A percentile compares a stretch with the other conserved stretches of the same genome.
These are phyloP conservation scores for Raddia guianensis DNA, from an alignment of 176 grass and related monocot species.

Conservation along the genomic window DNA sequence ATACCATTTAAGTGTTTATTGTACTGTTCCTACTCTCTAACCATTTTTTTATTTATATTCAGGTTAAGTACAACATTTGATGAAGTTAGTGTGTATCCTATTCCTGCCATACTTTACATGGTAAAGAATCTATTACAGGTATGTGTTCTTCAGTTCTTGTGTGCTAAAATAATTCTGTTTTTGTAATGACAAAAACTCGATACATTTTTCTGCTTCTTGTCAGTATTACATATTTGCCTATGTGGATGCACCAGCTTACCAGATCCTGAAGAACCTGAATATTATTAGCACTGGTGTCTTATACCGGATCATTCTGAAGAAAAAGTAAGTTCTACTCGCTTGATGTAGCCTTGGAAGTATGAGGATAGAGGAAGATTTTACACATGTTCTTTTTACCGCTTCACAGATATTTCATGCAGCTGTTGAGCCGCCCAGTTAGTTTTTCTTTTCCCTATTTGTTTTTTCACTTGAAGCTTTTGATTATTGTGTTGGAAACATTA, in stretches of 20 bases:
- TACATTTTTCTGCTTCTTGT: constrained; percentile 17
- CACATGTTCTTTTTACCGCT: background rate
- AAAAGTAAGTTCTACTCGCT: constrained; percentile 62
- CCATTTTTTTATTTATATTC: constrained; percentile 28
- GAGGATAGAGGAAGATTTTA: background rate
- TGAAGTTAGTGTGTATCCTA: constrained; percentile 86
- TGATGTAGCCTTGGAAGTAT: constrained; percentile 3
- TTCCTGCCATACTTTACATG: constrained; percentile 84
- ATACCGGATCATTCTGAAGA: constrained; percentile 90
- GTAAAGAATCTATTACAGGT: constrained; percentile 95
- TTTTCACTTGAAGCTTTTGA: background rate
- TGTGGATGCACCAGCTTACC: constrained; percentile 90
- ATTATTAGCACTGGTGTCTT: constrained; percentile 94
- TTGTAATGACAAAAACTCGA: constrained; percentile 14
- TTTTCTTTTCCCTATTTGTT: background rate
- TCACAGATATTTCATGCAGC: background rate
- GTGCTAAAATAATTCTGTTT: constrained; percentile 13
- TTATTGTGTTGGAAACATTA: background rate
- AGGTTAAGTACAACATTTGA: constrained; percentile 82
- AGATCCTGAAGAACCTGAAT: constrained; percentile 97
- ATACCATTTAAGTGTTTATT: constrained; percentile 14
- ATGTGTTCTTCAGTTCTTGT: constrained; percentile 9
- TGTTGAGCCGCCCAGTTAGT: background rate
- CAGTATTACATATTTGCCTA: constrained; percentile 99
- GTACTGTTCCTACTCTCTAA: constrained; percentile 23